Base-by-base conservation (phyloP, 495 filamentous ascomycete genomes). In the Aspergillus coremiiformis region DNA sequence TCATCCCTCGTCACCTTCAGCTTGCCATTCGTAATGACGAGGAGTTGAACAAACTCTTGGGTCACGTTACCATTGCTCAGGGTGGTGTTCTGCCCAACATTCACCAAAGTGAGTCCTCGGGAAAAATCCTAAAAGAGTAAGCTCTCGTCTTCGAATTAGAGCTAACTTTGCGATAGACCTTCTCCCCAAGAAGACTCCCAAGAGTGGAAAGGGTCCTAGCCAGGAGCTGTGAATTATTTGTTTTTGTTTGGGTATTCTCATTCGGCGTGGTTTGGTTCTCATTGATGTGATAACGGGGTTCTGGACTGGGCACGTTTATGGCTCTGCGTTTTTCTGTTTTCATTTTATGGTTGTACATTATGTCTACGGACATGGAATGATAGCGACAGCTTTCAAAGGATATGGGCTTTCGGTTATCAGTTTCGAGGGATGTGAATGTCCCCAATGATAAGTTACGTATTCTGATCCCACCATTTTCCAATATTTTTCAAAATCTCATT, bases 21-120 rank as follows among this genome's bases (percentile, higher is more conserved):
- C 91, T 98, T 64, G 93, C 93, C 73, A 98, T 98, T 79, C 87
- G 93, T 61, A 97, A 97, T 74, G 93, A 98, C 74, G 91, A 98
- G 83, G 93, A 98, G 74, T 73, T 98, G 89, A 97, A 98, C 86
- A 98, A 98, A 83, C 90, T 98, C 44, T 80, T 98, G 49, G 93
- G 93, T 51, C 93, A 97, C 69, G 93, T 97, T 77, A 98, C 93
- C 68, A 98, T 98, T 65, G 93, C 93, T 66, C 93, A 97, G 77
- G 93, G 93, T 78, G 93, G 93, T 95, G 93, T 98, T 58, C 81
- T 98, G 49, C 93, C 93, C 69, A 95, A 95, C 83, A 95, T 95
- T 58, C 90, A 96, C 80, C 89, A 94, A 74, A 96, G 90, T 96
- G 81, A 59, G 90, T 81, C n/a, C n/a, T n/a, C n/a, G n/a, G n/a